Evolutionary conservation across 2,329 filamentous ascomycete species (phyloP).

Genomic region (Botrytis cinerea): DNA sequence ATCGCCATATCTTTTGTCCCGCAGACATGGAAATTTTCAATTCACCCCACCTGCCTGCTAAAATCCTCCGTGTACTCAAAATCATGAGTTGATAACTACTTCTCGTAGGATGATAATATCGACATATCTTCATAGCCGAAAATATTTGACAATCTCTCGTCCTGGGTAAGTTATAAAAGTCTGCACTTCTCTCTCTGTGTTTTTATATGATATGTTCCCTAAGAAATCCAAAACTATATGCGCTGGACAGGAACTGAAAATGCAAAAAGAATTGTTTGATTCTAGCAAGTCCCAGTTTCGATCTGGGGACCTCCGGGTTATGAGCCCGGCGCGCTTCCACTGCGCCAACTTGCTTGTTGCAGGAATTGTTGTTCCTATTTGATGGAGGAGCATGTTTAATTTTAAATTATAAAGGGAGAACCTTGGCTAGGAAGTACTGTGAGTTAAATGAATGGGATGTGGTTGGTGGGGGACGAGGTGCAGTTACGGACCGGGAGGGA

Average conservation of each 20-base stretch:
- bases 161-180: not conserved
- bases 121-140: not conserved
- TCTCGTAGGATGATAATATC: not conserved
- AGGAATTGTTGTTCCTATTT: not conserved
- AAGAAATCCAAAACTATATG: not conserved
- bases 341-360: conserved; percentile 43
- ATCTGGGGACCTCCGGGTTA: conserved; percentile 45
- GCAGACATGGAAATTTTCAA: not conserved
- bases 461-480: conserved; percentile 7
- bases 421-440: not conserved
- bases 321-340: conserved; percentile 45
- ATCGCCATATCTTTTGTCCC: not conserved
- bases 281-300: conserved; percentile 39
- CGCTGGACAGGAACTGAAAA: not conserved
- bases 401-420: not conserved
- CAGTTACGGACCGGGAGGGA: not conserved
- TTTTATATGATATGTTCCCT: not conserved
- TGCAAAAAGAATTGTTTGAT: not conserved
- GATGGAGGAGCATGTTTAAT: fast-evolving
- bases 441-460: not conserved
- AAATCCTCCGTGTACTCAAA: not conserved
- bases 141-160: not conserved
- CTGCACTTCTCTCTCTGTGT: not conserved
- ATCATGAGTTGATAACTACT: not conserved
- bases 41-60: not conserved